Conservation (phyloP, 495 filamentous ascomycete species). For the Baudoinia panamericana region DNA sequence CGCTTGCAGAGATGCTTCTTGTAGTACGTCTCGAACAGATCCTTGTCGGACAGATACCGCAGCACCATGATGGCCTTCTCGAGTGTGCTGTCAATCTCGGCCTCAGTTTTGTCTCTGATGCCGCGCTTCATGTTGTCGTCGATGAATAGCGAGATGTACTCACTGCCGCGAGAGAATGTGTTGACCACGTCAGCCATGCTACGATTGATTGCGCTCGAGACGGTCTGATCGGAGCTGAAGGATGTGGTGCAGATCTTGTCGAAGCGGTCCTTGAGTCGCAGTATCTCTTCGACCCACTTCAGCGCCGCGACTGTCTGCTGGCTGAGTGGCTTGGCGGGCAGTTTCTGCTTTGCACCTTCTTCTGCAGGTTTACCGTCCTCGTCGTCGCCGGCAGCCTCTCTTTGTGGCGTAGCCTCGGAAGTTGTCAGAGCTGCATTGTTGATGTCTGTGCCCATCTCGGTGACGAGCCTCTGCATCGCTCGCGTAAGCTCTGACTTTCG, state of each 20-base stretch:
- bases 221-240: slow-evolving; percentile 58
- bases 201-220: slow-evolving; percentile 68
- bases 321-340: slow-evolving; percentile 36
- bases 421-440: slow-evolving; percentile 48
- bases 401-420: slow-evolving; percentile 18
- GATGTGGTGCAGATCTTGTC: slow-evolving; percentile 58
- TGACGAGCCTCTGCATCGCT: slow-evolving; percentile 57
- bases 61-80: slow-evolving; percentile 83
- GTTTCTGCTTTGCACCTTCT: slow-evolving; percentile 23
- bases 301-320: slow-evolving; percentile 70
- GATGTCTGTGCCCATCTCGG: slow-evolving; percentile 68
- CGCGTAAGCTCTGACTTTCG: slow-evolving; percentile 58
- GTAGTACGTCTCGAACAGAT: slow-evolving; percentile 94
- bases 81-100: slow-evolving; percentile 71
- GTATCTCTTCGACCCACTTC: slow-evolving; percentile 87
- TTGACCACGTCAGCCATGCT: slow-evolving; percentile 91
- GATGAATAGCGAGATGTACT: slow-evolving; percentile 92
- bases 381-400: slow-evolving; percentile 7
- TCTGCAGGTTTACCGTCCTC: slow-evolving; percentile 25
- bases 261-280: slow-evolving; percentile 82
- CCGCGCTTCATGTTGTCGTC: slow-evolving; percentile 93
- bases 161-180: slow-evolving; percentile 62
- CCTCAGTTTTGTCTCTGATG: slow-evolving; percentile 82
- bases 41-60: slow-evolving; percentile 78
- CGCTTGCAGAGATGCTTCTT: slow-evolving; percentile 90